phyloP scores from a whole-genome alignment of 345 rosid species.

The Melaleuca alternifolia region DNA sequence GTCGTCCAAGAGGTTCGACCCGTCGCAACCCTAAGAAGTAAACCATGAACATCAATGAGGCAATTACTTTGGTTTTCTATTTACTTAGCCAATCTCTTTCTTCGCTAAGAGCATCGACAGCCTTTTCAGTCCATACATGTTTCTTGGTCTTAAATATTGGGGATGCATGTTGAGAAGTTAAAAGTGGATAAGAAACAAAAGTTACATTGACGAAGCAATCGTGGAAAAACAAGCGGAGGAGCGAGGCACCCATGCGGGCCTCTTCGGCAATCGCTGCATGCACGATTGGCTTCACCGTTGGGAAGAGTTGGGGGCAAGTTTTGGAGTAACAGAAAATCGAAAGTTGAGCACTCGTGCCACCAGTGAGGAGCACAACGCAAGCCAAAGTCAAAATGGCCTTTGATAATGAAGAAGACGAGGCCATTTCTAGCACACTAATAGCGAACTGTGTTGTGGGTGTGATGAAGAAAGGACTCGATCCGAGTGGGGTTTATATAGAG shows the following conservation, averaged over 20 bases:
- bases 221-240: constrained; percentile 81
- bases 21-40: constrained; percentile 45
- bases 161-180: too few relatives aligned
- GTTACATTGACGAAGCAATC: constrained; percentile 90
- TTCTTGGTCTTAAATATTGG: not conserved
- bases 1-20: constrained; percentile 38
- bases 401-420: constrained; percentile 10
- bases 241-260: constrained; percentile 64
- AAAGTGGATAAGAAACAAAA: not conserved
- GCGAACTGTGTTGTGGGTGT: not conserved
- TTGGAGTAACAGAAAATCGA: constrained; percentile 48
- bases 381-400: constrained; percentile 12
- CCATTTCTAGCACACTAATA: constrained; percentile 3
- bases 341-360: constrained; percentile 54
- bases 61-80: not conserved
- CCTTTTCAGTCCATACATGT: not conserved
- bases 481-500: not conserved
- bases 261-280: constrained; percentile 42
- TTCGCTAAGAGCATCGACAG: not conserved
- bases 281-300: constrained; percentile 38
- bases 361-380: constrained; percentile 14
- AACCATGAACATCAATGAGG: not conserved
- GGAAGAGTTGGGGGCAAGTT: constrained; percentile 49
- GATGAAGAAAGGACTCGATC: not conserved
- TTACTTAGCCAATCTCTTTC: not conserved